Conservation (phyloP, 768 basidiomycete species). For the Sistotremastrum niveocremeum region DNA sequence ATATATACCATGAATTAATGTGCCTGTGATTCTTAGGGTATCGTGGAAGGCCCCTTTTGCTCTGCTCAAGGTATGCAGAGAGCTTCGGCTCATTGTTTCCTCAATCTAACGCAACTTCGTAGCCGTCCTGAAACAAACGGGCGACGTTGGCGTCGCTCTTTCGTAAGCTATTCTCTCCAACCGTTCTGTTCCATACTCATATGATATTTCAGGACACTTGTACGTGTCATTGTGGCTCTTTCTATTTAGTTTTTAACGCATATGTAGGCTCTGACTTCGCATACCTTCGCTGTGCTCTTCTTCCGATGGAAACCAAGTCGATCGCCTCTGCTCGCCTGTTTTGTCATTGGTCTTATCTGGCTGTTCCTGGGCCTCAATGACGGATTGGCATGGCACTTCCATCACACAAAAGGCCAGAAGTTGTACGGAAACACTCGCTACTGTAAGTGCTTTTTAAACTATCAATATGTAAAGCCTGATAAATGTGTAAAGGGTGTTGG, state of each 20-base stretch:
- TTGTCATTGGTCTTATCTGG: conserved; percentile 26
- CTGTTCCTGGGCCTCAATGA: conserved; percentile 23
- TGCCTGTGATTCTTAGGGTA: too few relatives aligned
- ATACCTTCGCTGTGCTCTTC: conserved; percentile 27
- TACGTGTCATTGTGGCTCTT: too few relatives aligned
- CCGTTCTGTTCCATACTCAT: not conserved
- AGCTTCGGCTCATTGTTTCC: too few relatives aligned
- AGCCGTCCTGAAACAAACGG: conserved; percentile 26
- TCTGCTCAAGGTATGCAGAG: too few relatives aligned
- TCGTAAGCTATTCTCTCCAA: conserved; percentile 15
- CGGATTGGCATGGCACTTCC: conserved; percentile 22
- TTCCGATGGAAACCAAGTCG: conserved; percentile 16
- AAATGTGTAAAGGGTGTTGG: conserved; percentile 35
- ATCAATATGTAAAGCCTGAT: not conserved
- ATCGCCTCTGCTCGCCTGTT: conserved; percentile 17
- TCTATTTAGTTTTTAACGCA: not conserved
- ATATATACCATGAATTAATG: too few relatives aligned
- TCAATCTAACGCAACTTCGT: not conserved
- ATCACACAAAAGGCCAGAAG: conserved; percentile 16
- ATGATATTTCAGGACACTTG: too few relatives aligned
- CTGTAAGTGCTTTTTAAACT: conserved; percentile 16
- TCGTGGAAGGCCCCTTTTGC: too few relatives aligned
- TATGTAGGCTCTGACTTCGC: conserved; percentile 22
- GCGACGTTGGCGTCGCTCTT: conserved; percentile 29
- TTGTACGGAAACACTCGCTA: conserved; percentile 9